Conservation (phyloP, 2,329 filamentous ascomycete genomes). For the Calonectria pseudoreteaudii region DNA sequence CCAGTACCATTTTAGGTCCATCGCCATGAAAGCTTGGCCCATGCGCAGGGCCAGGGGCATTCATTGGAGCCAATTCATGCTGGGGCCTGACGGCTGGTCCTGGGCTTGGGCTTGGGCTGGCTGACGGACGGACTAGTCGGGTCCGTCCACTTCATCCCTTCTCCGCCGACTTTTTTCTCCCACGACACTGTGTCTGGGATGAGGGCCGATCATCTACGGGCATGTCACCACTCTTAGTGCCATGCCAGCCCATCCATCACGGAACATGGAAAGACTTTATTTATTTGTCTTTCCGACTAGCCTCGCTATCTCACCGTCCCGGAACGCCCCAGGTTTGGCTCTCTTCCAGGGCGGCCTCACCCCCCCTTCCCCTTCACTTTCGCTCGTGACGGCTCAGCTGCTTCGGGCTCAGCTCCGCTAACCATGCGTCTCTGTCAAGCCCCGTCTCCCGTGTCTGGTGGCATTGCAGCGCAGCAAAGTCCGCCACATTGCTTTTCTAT, state of each 20-base stretch:
- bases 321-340: background rate
- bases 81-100: background rate
- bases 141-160: slow-evolving; percentile 14
- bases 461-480: slow-evolving; percentile 3
- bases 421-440: slow-evolving; percentile 17
- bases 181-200: slow-evolving; percentile 3
- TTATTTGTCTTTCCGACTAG: background rate
- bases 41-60: slow-evolving; percentile 32
- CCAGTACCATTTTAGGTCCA: slow-evolving; percentile 33
- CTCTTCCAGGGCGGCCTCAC: background rate
- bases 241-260: background rate
- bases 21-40: slow-evolving; percentile 39
- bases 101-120: slow-evolving; percentile 2
- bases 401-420: slow-evolving; percentile 2
- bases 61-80: slow-evolving; percentile 18
- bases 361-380: background rate
- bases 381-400: background rate
- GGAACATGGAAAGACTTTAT: background rate
- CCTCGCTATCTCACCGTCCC: background rate
- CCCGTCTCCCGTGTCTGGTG: slow-evolving; percentile 20
- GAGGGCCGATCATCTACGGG: background rate
- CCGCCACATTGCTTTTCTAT: slow-evolving; percentile 27
- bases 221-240: slow-evolving; percentile 2
- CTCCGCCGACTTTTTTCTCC: background rate
- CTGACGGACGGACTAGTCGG: background rate